A percentile compares a stretch with the other conserved stretches of the same genome.
Evolutionary conservation across 2,329 filamentous ascomycete species (phyloP).

Genomic region (Claviceps quebecensis): DNA sequence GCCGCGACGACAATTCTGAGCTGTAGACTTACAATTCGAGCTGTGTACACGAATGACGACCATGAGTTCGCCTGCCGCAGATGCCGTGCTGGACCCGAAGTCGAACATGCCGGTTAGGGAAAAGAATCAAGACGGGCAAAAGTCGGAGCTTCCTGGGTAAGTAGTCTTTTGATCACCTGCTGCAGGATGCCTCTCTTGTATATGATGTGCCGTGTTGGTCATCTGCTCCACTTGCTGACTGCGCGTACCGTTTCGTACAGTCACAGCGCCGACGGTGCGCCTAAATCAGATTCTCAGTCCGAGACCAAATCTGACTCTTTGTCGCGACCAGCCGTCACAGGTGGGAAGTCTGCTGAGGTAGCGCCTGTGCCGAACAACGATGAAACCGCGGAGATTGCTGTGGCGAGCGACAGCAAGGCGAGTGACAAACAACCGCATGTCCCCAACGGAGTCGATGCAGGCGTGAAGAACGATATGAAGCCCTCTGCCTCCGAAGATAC

Average conservation of each 20-base stretch:
- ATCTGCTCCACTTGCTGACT: conserved; percentile 1
- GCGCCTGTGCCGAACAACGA: neutral
- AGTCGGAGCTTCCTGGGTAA: conserved; percentile 25
- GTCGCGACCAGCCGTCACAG: conserved; percentile 1
- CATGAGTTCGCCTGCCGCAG: conserved; percentile 36
- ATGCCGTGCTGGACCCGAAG: conserved; percentile 34
- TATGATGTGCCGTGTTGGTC: neutral
- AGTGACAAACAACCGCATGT: neutral
- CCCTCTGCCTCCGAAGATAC: conserved; percentile 3
- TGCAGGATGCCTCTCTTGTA: neutral
- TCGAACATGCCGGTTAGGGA: conserved; percentile 17
- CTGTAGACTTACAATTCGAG: neutral
- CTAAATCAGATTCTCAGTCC: conserved; percentile 7
- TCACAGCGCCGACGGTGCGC: conserved; percentile 1
- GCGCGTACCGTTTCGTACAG: neutral
- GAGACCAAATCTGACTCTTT: conserved; percentile 4
- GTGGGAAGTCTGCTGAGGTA: neutral
- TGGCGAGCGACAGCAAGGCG: conserved; percentile 8
- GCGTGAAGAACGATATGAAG: neutral
- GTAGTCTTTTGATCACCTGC: conserved; percentile 10
- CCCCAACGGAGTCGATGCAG: conserved; percentile 3
- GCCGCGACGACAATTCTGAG: neutral
- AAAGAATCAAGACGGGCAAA: conserved; percentile 18
- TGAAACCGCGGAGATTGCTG: conserved; percentile 7
- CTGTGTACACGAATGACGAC: conserved; percentile 26